Base-by-base conservation (phyloP, 495 filamentous ascomycete species). In the Aspergillus heteromorphus region DNA sequence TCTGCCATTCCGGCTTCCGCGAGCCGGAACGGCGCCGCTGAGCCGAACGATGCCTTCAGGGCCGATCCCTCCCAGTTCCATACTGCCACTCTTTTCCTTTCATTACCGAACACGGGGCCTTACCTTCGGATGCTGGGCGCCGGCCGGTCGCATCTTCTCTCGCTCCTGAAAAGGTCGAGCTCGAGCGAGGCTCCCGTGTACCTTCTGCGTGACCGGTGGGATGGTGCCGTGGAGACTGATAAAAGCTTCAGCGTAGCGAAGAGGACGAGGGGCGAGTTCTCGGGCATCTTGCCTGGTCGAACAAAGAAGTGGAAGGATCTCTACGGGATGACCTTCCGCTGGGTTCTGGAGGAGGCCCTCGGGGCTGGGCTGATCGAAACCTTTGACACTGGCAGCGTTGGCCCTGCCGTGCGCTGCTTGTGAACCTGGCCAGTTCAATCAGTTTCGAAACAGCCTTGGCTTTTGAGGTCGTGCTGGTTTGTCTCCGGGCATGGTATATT, bases 361-460 rank as follows among this genome's bases (percentile, higher is more conserved):
- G 90, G 90, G 0, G 79, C 84, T 2, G 91, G 91, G 8, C 57
- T 89, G n/a, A 74, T 93, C 25, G 91, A 95, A 68, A 68, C 89
- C 6, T 95, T 96, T 65, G 86, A 93, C 61, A 96, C 91, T 13
- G 79, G 87, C 23, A 92, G 84, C 63, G 87, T 95, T 16, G 90
- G 91, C 14, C 74, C 80, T 31, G 91, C 84, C 3, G 77, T 91
- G 31, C 77, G 90, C 51, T 75, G 70, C 54, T 52, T 79, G 49
- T 83, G 66, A 73, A 30, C 13, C 13, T 27, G 23, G 23, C n/a
- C n/a, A n/a, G n/a, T n/a, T n/a, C n/a, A n/a, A n/a, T n/a, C n/a
- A n/a, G n/a, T n/a, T n/a, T n/a, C n/a, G n/a, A n/a, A n/a, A n/a
- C n/a, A n/a, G n/a, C n/a, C n/a, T n/a, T n/a, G n/a, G n/a, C n/a